Base-by-base conservation (phyloP, 2,329 filamentous ascomycete species). In the Beauveria rudraprayagi region DNA sequence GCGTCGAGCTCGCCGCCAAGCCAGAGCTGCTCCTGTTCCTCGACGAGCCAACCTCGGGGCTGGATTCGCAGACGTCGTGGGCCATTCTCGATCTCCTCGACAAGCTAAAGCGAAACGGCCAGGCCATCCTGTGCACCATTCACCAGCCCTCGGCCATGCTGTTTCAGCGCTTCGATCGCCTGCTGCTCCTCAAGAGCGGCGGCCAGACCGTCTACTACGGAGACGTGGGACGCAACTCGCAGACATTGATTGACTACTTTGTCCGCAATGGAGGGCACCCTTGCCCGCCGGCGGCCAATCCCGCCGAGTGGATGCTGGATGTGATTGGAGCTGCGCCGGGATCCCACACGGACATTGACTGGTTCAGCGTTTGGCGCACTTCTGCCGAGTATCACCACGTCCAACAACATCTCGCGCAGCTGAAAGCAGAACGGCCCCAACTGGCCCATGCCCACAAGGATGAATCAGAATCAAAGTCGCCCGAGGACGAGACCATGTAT, bases 1-100 rank as follows among this genome's bases (percentile, higher is more conserved):
- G 90, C 67, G 91, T 96, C 10, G 92, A 96, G 70, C 80, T 96
- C 8, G 91, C 90, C 9, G 92, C 92, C 17, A 94, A 90, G 73
- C 89, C 89, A 1, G 83, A 90, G 65, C 77, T 92, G 6, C 80
- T 92, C 1, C 80, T 92, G 24, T 92, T 92, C 79, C 76, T 92
- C 43, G 89, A 92, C 65, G 89, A 92, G 71, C 89, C 89, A 0
- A 92, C 89, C 0, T 89, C 85, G 2, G 89, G 89, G 61, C 83
- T 92, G 1, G 87, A 90, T 69, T 85, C 81, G 34, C 86, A 89
- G 68, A 83, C 80, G 1, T 37, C 34, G 5, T 37, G 34, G 34
- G 34, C 34, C 10, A 37, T 37, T 6, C 34, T 37, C 14, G 34
- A 37, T 37, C 34, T 37, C 5, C 34, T 37, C 11, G 34, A 37